Conservation (phyloP, 2,329 filamentous ascomycete species). For the Bipolaris zeicola region DNA sequence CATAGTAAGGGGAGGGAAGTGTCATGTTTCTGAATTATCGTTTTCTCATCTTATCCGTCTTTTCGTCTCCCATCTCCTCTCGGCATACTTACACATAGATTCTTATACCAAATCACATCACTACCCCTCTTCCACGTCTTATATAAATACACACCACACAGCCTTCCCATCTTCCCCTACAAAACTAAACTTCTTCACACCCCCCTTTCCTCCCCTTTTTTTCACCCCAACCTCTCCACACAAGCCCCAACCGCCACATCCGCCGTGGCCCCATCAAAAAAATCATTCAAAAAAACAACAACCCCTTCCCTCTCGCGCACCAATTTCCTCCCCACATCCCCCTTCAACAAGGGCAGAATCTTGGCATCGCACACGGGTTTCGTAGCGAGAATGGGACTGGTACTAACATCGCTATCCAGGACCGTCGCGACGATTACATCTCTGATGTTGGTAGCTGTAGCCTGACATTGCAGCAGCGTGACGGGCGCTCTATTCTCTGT, state of each 20-base stretch:
- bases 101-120: neutral
- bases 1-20: neutral
- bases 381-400: constrained; percentile 55
- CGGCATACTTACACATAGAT: neutral
- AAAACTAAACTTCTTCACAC: too few species aligned
- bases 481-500: constrained; percentile 23
- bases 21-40: neutral
- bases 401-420: constrained; percentile 52
- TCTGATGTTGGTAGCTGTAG: constrained; percentile 57
- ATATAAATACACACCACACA: too few species aligned
- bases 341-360: constrained; percentile 55
- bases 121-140: too few species aligned
- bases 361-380: constrained; percentile 57
- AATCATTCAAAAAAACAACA: constrained; percentile 58
- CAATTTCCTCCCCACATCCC: constrained; percentile 50
- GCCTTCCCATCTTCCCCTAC: too few species aligned
- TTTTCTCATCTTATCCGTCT: neutral
- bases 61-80: neutral
- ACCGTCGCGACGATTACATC: constrained; percentile 56
- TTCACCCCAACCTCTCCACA: constrained; percentile 42
- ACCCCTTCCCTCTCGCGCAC: constrained; percentile 48
- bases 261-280: constrained; percentile 57
- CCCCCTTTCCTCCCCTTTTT: too few species aligned
- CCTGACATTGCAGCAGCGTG: constrained; percentile 54
- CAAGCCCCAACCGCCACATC: constrained; percentile 54